phyloP scores from a whole-genome alignment of 768 basidiomycete species.

The Termitomyces heimii region DNA sequence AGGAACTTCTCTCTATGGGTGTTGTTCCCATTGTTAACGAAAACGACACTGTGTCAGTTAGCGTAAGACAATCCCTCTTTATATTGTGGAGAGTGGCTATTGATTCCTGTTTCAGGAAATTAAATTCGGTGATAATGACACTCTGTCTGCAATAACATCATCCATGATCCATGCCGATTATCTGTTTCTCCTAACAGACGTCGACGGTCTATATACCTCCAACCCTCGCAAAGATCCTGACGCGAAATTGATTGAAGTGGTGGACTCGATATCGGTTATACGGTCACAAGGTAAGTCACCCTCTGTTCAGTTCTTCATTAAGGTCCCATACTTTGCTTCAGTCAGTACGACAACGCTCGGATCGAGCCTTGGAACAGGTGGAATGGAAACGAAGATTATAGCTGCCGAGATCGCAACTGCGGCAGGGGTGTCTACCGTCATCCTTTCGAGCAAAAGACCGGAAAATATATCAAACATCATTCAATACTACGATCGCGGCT shows the following conservation, averaged over 20 bases:
- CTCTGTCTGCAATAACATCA: slow-evolving; percentile 93
- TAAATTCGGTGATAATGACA: slow-evolving; percentile 99
- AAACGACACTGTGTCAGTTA: slow-evolving; percentile 97
- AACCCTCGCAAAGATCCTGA: slow-evolving; percentile 74
- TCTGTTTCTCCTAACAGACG: slow-evolving; percentile 93
- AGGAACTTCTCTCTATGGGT: slow-evolving; percentile 87
- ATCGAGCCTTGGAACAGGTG: slow-evolving; percentile 91
- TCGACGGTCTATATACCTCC: slow-evolving; percentile 91
- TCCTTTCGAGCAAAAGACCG: slow-evolving; percentile 79
- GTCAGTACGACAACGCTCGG: slow-evolving; percentile 93
- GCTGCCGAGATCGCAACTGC: slow-evolving; percentile 96
- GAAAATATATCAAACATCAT: slow-evolving; percentile 76
- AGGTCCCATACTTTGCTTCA: slow-evolving; percentile 21
- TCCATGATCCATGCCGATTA: slow-evolving; percentile 99
- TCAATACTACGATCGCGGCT: slow-evolving; percentile 52
- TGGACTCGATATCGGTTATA: slow-evolving; percentile 71
- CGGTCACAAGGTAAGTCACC: slow-evolving; percentile 69
- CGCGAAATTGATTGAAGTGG: slow-evolving; percentile 36
- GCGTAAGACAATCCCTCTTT: slow-evolving; percentile 49
- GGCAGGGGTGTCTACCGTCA: slow-evolving; percentile 89
- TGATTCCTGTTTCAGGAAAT: slow-evolving; percentile 71
- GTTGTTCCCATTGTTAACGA: slow-evolving; percentile 99
- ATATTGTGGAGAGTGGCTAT: background rate
- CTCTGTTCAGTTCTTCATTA: background rate
- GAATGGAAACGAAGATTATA: slow-evolving; percentile 99